Conservation (phyloP, 129 eudicot species). For the Escallonia herrerae region DNA sequence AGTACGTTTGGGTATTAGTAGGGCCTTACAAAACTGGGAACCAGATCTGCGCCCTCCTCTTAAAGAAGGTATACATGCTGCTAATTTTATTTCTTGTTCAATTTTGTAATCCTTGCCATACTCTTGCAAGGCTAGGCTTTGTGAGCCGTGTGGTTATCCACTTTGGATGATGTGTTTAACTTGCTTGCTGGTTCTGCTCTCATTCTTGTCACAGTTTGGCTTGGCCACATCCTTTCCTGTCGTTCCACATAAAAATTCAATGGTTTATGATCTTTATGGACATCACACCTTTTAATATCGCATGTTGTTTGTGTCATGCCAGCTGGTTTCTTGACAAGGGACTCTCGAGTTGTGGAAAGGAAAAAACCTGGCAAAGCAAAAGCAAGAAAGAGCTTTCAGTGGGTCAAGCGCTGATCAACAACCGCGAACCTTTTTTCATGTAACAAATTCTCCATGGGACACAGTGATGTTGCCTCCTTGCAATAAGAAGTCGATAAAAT, state of each 20-base stretch:
- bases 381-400: slow-evolving; percentile 96
- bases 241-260: background rate
- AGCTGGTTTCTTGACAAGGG: slow-evolving; percentile 94
- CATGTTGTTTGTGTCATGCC: slow-evolving; percentile 10
- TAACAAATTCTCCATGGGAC: no score
- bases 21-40: slow-evolving; percentile 90
- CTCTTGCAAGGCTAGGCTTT: background rate
- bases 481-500: no score
- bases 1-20: slow-evolving; percentile 83
- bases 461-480: no score
- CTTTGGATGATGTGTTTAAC: background rate
- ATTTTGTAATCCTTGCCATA: no score
- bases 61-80: slow-evolving; percentile 44
- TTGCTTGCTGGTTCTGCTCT: background rate
- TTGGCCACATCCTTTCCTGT: background rate
- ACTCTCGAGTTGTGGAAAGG: slow-evolving; percentile 85
- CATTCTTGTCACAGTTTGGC: background rate
- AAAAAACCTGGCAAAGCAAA: slow-evolving; percentile 96
- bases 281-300: background rate
- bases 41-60: slow-evolving; percentile 85
- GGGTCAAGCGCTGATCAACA: slow-evolving; percentile 78
- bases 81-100: no score
- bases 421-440: no score
- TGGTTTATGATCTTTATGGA: background rate
- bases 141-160: background rate